Evolutionary conservation across 1,284 basidiomycete genomes (phyloP).

Genomic region (Inonotus hispidus): DNA sequence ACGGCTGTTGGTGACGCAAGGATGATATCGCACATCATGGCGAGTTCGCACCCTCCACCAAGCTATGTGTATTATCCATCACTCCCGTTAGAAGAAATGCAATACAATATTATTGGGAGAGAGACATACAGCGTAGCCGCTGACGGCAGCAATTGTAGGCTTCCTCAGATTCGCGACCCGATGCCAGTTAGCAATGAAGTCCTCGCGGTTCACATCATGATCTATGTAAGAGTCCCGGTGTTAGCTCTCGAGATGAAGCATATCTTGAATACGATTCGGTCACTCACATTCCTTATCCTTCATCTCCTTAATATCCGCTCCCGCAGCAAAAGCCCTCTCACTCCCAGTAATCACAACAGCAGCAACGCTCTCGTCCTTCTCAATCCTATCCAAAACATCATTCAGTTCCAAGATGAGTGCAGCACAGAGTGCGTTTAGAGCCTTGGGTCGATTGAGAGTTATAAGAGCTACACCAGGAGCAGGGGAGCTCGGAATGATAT

Average conservation of each 20-base stretch:
- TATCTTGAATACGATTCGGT: background rate
- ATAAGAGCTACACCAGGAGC: slow-evolving; percentile 79
- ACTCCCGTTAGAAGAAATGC: slow-evolving; percentile 2
- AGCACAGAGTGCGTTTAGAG: slow-evolving; percentile 86
- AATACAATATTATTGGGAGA: background rate
- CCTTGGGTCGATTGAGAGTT: slow-evolving; percentile 94
- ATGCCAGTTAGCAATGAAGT: slow-evolving; percentile 89
- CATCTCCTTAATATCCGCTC: slow-evolving; percentile 93
- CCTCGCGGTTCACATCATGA: slow-evolving; percentile 81
- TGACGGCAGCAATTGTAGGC: slow-evolving; percentile 94
- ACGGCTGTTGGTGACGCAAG: slow-evolving; percentile 90
- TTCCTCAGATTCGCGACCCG: slow-evolving; percentile 75
- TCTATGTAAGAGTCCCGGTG: slow-evolving; percentile 37
- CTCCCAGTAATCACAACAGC: slow-evolving; percentile 94
- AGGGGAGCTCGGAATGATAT: slow-evolving; percentile 74
- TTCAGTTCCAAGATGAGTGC: slow-evolving; percentile 79
- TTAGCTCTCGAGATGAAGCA: background rate
- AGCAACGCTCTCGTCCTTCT: slow-evolving; percentile 66
- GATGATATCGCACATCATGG: slow-evolving; percentile 96
- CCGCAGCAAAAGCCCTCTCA: slow-evolving; percentile 91
- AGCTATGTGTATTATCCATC: slow-evolving; percentile 45
- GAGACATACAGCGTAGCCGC: slow-evolving; percentile 82
- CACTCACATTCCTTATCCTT: slow-evolving; percentile 81
- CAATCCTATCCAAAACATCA: slow-evolving; percentile 66
- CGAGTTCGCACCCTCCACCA: slow-evolving; percentile 95